Evolutionary conservation across 164 flowering plant genomes (phyloP), one percentile per base, ranked within the genome.

Genomic region (Chimonanthus praecox): DNA sequence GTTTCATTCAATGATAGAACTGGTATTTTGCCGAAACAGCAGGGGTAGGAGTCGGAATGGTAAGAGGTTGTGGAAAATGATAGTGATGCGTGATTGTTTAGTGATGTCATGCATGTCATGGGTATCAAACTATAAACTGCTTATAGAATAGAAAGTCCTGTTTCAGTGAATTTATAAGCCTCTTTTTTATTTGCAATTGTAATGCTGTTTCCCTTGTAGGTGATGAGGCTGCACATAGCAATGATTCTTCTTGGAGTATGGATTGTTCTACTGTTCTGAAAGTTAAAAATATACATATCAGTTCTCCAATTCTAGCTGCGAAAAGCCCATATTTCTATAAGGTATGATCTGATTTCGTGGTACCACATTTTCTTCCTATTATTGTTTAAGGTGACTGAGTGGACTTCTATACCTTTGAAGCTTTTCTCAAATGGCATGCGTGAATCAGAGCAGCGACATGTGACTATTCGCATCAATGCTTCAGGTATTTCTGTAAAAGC

Each of bases 381-480:
- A n/a, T 16, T 58, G 13, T 71, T 16, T 61, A 21, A 44, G 33
- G 68, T 74, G 4, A 63, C 62, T 68, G 0, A 21, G 21, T 64
- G 16, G 3, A 5, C 9, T 64, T 15, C 71, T 62, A 5, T 64
- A 18, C 49, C 68, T 63, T 9, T 80, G 69, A 70, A 96, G 99
- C 90, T 96, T n/a, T 96, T 96, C 86, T 96, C 99, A 72, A 96
- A 96, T 83, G 99, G 99, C 58, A 96, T 96, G 99, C 87, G 80
- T 77, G 99, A 96, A 78, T 94, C 98, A 11, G 98, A 92, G 71
- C 97, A 94, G 78, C 82, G 99, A 73, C 92, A 85, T 80, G 97
- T 96, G 73, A 92, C 98, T 6, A 75, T 96, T 5, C 86, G 93
- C 49, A 89, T 96, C 73, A 89, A 84, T 86, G 92, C 88, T 49